Percentiles rank a stretch among this genome's conserved stretches.
phyloP scores from a whole-genome alignment of 202 grass and related monocot species.

The Digitaria exilis region DNA sequence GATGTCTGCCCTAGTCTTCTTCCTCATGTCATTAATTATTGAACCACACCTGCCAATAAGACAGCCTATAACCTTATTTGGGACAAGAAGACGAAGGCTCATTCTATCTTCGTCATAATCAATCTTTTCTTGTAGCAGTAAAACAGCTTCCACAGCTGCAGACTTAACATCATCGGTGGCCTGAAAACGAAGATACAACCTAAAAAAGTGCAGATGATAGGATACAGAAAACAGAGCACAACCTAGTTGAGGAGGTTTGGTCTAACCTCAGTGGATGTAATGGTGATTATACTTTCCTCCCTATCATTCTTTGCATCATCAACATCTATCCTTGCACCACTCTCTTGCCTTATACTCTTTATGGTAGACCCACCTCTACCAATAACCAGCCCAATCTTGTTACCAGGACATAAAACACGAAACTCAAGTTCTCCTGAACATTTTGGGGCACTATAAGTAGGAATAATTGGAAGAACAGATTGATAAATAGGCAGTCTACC shows the following conservation, averaged over 20 bases:
- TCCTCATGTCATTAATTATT: slow-evolving; percentile 93
- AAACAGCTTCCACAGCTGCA: slow-evolving; percentile 89
- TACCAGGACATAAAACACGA: slow-evolving; percentile 81
- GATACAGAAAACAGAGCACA: slow-evolving; percentile 28
- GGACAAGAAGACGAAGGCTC: slow-evolving; percentile 81
- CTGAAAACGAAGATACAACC: slow-evolving; percentile 49
- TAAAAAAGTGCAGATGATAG: slow-evolving; percentile 22
- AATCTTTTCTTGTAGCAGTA: slow-evolving; percentile 92
- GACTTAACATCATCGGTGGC: slow-evolving; percentile 87
- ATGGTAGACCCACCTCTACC: slow-evolving; percentile 87
- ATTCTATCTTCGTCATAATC: slow-evolving; percentile 66
- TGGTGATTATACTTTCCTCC: slow-evolving; percentile 80
- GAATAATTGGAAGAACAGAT: slow-evolving; percentile 70
- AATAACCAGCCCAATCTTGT: slow-evolving; percentile 93
- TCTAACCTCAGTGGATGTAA: slow-evolving; percentile 82
- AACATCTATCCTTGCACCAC: slow-evolving; percentile 81
- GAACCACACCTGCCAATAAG: slow-evolving; percentile 95
- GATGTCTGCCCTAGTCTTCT: slow-evolving; percentile 80
- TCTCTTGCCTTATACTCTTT: slow-evolving; percentile 86
- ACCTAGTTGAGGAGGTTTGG: background rate
- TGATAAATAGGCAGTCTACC: slow-evolving; percentile 64
- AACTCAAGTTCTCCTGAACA: slow-evolving; percentile 72
- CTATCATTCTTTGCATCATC: slow-evolving; percentile 84
- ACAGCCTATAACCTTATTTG: slow-evolving; percentile 79
- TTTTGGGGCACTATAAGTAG: slow-evolving; percentile 57